Percentiles rank a stretch among this genome's conserved stretches.
These are phyloP conservation scores for Alternaria sp. DNA, from an alignment of 2,329 filamentous ascomycete species.

Conservation along the genomic window DNA sequence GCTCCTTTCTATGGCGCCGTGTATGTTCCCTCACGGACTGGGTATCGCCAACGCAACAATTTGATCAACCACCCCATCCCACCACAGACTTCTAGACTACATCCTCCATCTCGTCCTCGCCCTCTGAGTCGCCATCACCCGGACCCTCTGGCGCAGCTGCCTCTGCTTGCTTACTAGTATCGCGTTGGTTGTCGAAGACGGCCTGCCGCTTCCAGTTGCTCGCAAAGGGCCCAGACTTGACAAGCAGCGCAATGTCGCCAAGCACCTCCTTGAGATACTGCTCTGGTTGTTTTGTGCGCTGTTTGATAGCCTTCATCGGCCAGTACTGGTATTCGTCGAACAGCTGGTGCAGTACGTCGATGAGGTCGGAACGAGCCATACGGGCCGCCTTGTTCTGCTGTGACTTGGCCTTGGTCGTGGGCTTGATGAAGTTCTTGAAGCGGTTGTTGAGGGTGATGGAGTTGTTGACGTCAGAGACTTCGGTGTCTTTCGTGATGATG, in stretches of 20 bases:
- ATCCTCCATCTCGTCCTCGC: slow-evolving; percentile 80
- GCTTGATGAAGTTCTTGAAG: slow-evolving; percentile 44
- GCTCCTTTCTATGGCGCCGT: not conserved
- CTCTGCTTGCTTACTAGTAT: slow-evolving; percentile 35
- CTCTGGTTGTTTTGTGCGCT: slow-evolving; percentile 82
- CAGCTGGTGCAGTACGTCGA: slow-evolving; percentile 82
- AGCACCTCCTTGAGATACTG: slow-evolving; percentile 87
- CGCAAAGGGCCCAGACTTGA: slow-evolving; percentile 82
- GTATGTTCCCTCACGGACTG: not conserved
- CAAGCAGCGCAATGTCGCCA: slow-evolving; percentile 80
- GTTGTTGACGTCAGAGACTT: slow-evolving; percentile 31
- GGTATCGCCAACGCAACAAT: slow-evolving; percentile 7
- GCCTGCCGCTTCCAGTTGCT: slow-evolving; percentile 83
- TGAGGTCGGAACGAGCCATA: slow-evolving; percentile 84
- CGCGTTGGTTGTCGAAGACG: slow-evolving; percentile 62
- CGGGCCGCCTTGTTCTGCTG: slow-evolving; percentile 78
- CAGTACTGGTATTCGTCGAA: slow-evolving; percentile 91
- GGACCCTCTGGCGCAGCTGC: slow-evolving; percentile 38
- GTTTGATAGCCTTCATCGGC: slow-evolving; percentile 87
- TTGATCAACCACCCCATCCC: not conserved
- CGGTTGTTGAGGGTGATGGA: slow-evolving; percentile 37
- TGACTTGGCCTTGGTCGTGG: slow-evolving; percentile 25
- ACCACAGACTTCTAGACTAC: slow-evolving; percentile 52
- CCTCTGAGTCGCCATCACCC: slow-evolving; percentile 70
- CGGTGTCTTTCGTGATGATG: slow-evolving; percentile 37